Percentiles rank a stretch among this genome's conserved stretches.
These are phyloP conservation scores for Cryomyces minteri DNA, from an alignment of 495 filamentous ascomycete species.

Conservation along the genomic window DNA sequence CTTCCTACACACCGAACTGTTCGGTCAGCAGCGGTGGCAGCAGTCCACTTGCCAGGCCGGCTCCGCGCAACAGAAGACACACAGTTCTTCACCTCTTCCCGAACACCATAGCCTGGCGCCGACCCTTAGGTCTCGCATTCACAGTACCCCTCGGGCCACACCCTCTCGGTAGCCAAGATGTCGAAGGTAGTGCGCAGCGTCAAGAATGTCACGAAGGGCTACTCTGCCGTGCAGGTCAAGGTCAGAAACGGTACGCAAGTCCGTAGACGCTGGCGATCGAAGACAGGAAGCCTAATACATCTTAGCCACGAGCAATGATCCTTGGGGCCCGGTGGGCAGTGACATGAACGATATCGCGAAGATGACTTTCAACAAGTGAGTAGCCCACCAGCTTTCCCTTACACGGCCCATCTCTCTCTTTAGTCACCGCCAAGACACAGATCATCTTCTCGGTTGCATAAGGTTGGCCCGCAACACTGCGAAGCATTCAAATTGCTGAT, in stretches of 20 bases:
- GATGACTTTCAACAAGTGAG: slow-evolving; percentile 92
- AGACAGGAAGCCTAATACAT: not conserved
- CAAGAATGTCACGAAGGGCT: slow-evolving; percentile 99
- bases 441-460: not conserved
- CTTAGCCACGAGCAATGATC: slow-evolving; percentile 92
- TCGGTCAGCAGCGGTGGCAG: too few relatives aligned
- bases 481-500: not conserved
- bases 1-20: not conserved
- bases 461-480: not conserved
- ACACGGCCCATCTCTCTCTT: not conserved
- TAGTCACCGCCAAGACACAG: not conserved
- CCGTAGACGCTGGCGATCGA: not conserved
- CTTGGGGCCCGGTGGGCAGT: slow-evolving; percentile 94
- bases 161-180: slow-evolving; percentile 34
- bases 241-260: slow-evolving; percentile 82
- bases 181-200: slow-evolving; percentile 95
- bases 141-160: not conserved
- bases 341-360: slow-evolving; percentile 99
- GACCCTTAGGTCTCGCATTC: not conserved
- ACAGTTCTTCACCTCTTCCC: not conserved
- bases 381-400: not conserved
- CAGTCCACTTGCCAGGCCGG: not conserved
- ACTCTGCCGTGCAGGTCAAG: slow-evolving; percentile 93
- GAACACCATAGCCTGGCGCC: not conserved
- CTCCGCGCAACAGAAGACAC: not conserved